Evolutionary conservation across 805 yeast species (phyloP).

Genomic region (Saccharomycopsis malanga): DNA sequence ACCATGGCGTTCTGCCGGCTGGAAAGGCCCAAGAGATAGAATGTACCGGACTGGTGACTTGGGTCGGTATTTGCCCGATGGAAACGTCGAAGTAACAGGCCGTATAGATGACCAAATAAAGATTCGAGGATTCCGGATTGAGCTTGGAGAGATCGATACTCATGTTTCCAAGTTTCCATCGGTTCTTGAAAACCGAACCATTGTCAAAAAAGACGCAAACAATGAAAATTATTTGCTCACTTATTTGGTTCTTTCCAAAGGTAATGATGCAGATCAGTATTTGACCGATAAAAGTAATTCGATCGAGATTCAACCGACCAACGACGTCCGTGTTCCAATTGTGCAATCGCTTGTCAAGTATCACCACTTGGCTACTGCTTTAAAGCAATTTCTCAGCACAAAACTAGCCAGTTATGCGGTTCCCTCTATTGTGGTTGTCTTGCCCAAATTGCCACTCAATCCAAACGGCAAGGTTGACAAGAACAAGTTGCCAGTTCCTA

Average conservation of each 20-base stretch:
- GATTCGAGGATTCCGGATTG: constrained; percentile 97
- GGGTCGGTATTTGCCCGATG: constrained; percentile 95
- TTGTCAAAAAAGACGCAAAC: constrained; percentile 86
- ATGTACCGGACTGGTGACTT: constrained; percentile 95
- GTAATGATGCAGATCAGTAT: constrained; percentile 32
- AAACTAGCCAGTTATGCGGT: constrained; percentile 90
- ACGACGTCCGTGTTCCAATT: constrained; percentile 11
- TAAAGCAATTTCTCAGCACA: constrained; percentile 75
- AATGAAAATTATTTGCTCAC: constrained; percentile 90
- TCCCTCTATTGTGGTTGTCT: constrained; percentile 85
- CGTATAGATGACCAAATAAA: constrained; percentile 99
- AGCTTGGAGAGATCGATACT: constrained; percentile 96
- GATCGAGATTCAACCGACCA: constrained; percentile 6
- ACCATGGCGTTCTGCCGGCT: constrained; percentile 61
- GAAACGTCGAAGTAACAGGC: constrained; percentile 96
- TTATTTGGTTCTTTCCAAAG: constrained; percentile 78
- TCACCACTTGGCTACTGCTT: constrained; percentile 68
- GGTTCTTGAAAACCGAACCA: constrained; percentile 87
- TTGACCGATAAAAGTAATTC: constrained; percentile 9
- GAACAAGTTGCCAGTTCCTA: constrained; percentile 94
- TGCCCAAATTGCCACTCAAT: constrained; percentile 80
- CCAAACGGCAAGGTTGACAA: constrained; percentile 98
- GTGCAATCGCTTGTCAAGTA: constrained; percentile 49
- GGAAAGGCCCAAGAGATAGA: constrained; percentile 95
- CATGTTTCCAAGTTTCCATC: constrained; percentile 89